Evolutionary conservation across 2,329 filamentous ascomycete species (phyloP).

Genomic region (Colletotrichum sp.): DNA sequence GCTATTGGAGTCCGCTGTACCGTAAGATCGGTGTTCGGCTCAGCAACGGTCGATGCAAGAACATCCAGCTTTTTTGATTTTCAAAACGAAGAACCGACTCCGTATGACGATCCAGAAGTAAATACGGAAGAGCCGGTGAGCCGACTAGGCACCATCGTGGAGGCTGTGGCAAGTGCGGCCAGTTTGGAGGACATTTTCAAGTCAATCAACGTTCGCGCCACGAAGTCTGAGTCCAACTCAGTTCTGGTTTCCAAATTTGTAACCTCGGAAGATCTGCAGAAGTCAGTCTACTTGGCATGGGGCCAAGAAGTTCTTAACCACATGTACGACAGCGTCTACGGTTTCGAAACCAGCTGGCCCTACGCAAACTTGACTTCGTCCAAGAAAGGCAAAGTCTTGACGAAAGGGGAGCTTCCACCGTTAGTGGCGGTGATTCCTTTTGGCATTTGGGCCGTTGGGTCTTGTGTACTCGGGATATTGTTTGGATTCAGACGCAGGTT

Average conservation of each 20-base stretch:
- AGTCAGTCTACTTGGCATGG: neutral
- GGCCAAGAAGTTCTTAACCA: neutral
- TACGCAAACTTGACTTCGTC: neutral
- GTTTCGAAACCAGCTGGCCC: neutral
- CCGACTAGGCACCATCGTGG: neutral
- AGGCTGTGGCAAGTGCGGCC: fast-evolving
- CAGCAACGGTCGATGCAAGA: neutral
- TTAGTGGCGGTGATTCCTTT: neutral
- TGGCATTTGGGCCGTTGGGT: neutral
- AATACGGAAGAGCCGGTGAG: neutral
- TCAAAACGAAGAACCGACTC: neutral
- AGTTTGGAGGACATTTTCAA: neutral
- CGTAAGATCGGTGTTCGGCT: neutral
- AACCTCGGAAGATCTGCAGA: neutral
- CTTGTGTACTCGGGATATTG: neutral
- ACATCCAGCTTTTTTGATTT: neutral
- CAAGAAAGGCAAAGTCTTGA: neutral
- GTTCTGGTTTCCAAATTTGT: neutral
- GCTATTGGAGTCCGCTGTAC: neutral
- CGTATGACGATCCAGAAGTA: neutral
- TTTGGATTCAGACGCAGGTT: neutral
- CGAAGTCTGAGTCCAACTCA: neutral
- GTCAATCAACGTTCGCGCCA: neutral
- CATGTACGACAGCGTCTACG: neutral
- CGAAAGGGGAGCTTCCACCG: neutral